phyloP scores from a whole-genome alignment of 106 monocot genomes.

The Dioscorea dumetorum region DNA sequence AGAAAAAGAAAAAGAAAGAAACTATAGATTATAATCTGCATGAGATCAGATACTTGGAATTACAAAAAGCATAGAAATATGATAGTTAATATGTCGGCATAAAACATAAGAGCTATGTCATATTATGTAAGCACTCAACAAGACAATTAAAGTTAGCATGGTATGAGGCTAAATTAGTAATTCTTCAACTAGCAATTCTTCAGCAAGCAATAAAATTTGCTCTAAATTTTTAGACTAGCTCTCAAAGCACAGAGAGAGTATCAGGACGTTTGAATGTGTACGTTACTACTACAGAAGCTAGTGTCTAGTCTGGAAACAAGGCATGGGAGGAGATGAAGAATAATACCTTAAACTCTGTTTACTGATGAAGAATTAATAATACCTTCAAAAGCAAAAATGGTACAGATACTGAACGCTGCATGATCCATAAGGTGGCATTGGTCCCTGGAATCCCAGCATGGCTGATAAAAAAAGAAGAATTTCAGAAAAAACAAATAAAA shows the following conservation, averaged over 20 bases:
- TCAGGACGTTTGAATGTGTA: too few relatives aligned
- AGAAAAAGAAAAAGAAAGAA: too few relatives aligned
- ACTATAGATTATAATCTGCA: background rate
- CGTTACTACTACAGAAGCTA: too few relatives aligned
- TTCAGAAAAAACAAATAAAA: background rate
- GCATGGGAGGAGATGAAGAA: too few relatives aligned
- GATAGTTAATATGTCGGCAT: slow-evolving; percentile 14
- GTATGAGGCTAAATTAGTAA: slow-evolving; percentile 13
- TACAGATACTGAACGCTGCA: too few relatives aligned
- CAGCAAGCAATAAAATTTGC: too few relatives aligned
- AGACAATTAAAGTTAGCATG: slow-evolving; percentile 31
- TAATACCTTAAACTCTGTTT: background rate
- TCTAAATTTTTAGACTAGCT: too few relatives aligned
- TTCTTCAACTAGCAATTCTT: slow-evolving; percentile 25
- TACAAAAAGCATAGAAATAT: background rate
- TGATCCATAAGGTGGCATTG: background rate
- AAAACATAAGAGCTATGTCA: slow-evolving; percentile 4
- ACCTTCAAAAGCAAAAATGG: background rate
- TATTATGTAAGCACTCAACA: slow-evolving; percentile 1
- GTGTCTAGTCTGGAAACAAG: too few relatives aligned
- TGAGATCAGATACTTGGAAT: background rate
- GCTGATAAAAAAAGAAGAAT: slow-evolving; percentile 3
- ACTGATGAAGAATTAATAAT: background rate
- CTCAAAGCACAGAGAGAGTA: too few relatives aligned
- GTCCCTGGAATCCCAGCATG: slow-evolving; percentile 7